phyloP scores from a whole-genome alignment of 2,329 filamentous ascomycete species.

The Arachnopeziza araneosa region DNA sequence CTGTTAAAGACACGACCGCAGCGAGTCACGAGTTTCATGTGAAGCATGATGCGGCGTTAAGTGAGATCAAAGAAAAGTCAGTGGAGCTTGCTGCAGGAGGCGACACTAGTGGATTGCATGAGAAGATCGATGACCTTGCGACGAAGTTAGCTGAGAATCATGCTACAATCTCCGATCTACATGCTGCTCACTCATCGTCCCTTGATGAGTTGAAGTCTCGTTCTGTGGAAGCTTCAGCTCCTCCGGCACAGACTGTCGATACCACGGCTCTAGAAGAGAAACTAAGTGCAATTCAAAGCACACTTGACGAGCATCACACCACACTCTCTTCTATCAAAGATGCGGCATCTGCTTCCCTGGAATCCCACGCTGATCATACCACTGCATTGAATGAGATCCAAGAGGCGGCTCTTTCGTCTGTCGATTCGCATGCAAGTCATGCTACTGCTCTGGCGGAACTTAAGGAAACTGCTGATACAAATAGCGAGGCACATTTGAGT shows the following conservation, averaged over 20 bases:
- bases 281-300: constrained; percentile 9
- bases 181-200: constrained; percentile 2
- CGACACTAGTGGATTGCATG: neutral
- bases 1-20: constrained; percentile 8
- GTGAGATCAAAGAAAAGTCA: constrained; percentile 9
- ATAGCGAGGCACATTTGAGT: neutral
- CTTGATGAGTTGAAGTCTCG: constrained; percentile 9
- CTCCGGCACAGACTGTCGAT: constrained; percentile 1
- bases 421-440: constrained; percentile 12
- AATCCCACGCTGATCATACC: constrained; percentile 9
- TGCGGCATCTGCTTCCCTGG: constrained; percentile 3
- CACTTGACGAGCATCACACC: constrained; percentile 17
- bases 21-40: constrained; percentile 3
- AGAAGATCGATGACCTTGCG: neutral
- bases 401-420: constrained; percentile 10
- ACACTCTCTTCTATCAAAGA: constrained; percentile 11
- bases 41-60: neutral
- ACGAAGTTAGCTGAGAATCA: neutral
- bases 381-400: constrained; percentile 10
- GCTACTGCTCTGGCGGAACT: constrained; percentile 11
- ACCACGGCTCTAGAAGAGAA: constrained; percentile 10
- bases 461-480: constrained; percentile 3
- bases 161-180: neutral
- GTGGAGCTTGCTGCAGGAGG: neutral
- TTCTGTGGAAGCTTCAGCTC: constrained; percentile 1